Base-by-base conservation (phyloP, 2,329 filamentous ascomycete species). In the Calonectria ilicicola region DNA sequence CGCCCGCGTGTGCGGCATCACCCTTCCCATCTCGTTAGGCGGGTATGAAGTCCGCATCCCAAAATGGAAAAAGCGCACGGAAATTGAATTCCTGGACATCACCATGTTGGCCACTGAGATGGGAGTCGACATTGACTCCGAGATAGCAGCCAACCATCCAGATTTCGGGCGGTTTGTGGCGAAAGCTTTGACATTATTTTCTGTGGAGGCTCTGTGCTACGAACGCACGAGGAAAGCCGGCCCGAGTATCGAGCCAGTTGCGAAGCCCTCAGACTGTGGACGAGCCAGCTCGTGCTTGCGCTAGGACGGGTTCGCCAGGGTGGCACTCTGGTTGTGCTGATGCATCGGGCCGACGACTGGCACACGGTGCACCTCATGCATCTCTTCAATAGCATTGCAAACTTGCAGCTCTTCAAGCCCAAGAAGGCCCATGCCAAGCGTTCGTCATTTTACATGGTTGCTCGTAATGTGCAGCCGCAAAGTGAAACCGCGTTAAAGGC, bases 361-460 rank as follows among this genome's bases (percentile, higher is more conserved):
- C 63, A 26, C 32, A 40, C 63, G 5, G 29, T 53, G 21, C 15
- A n/a, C 9, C 15, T 65, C 2, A 65, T 53, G 29, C 32, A 53
- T 15, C 12, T 40, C 4, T 53, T 65, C 29, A 40, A 47, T 21
- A 9, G 32, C 4, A 51, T 65, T 19, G 6, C 63, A 19, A 17
- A 65, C 0, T 8, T 65, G 5, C 29, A 58, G 17, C 74, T 89
- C 0, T 86, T 84, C 77, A 90, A 90, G 76, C 87, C 87, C 0
- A 73, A 19, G 6, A 77, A 15, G 2, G 79, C 70, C 3, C 86
- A 90, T 70, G 77, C 77, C 4, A 86, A 80, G 42, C 80, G 84
- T 3, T 87, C 84, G 1, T 89, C 87, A 0, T 90, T 89, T 74
- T 90, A 90, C 76, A 81, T 90, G 79, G 71, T 90, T 21, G 88